These are phyloP conservation scores for Pulveroboletus frians DNA, from an alignment of 768 basidiomycete species.

Conservation along the genomic window DNA sequence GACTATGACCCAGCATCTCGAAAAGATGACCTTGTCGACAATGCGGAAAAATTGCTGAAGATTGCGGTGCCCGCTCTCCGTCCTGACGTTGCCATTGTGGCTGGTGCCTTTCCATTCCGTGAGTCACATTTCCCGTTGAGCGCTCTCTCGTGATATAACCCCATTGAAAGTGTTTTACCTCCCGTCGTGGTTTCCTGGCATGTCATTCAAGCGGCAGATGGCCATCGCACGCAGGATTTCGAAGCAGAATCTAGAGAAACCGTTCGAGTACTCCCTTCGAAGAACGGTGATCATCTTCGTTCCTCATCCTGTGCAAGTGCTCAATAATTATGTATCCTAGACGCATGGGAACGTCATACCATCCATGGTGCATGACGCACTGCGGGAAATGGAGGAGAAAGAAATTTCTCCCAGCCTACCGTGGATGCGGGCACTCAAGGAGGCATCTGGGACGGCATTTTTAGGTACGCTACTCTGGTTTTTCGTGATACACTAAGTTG, in stretches of 20 bases:
- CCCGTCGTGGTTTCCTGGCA: conserved; percentile 13
- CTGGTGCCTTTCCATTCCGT: conserved; percentile 6
- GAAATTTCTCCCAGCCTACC: background rate
- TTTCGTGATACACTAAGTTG: background rate
- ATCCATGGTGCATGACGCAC: conserved; percentile 7
- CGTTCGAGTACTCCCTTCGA: conserved; percentile 1
- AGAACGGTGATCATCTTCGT: background rate
- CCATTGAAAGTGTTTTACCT: conserved; percentile 1
- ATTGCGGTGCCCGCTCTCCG: background rate
- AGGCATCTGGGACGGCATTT: conserved; percentile 4
- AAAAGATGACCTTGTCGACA: conserved; percentile 3
- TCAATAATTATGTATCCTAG: background rate
- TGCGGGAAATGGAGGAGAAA: conserved; percentile 1
- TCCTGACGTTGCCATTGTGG: background rate
- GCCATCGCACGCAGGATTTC: background rate
- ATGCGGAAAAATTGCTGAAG: background rate
- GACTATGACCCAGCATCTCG: conserved; percentile 13
- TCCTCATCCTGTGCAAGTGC: too few relatives aligned
- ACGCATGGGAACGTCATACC: background rate
- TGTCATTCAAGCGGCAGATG: conserved; percentile 9
- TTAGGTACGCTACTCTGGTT: conserved; percentile 2
- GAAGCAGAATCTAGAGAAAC: conserved; percentile 1
- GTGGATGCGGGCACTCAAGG: conserved; percentile 7
- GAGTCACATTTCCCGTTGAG: background rate
- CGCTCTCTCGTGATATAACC: background rate